These are phyloP conservation scores for Handroanthus guayacan DNA, from an alignment of 257 asterid species.

Conservation along the genomic window DNA sequence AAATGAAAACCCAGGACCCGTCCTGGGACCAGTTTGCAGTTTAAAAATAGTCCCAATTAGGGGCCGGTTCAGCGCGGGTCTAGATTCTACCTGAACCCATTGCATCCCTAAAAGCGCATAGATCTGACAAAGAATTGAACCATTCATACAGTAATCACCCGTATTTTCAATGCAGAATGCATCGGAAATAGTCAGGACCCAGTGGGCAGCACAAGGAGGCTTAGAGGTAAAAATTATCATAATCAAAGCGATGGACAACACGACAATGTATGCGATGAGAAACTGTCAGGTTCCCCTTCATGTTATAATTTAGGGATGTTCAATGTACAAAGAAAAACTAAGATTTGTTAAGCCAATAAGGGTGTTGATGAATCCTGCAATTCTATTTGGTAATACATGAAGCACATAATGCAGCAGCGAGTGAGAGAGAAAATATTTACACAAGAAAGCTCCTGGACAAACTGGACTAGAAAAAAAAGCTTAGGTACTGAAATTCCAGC, in stretches of 20 bases:
- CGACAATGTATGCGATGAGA: not conserved
- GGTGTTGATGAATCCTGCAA: not conserved
- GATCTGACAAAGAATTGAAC: conserved; percentile 19
- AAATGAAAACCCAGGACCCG: no score
- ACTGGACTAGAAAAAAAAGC: not conserved
- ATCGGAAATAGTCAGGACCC: conserved; percentile 25
- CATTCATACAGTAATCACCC: conserved; percentile 8
- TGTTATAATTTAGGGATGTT: not conserved
- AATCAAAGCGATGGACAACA: not conserved
- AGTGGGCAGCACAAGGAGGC: conserved; percentile 12
- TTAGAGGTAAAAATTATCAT: not conserved
- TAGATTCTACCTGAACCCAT: no score
- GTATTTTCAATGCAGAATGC: conserved; percentile 18
- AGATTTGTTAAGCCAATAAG: not conserved
- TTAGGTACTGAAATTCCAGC: conserved; percentile 16
- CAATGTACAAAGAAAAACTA: not conserved
- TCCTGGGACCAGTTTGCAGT: no score
- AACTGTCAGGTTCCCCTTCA: not conserved
- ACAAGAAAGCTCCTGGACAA: not conserved
- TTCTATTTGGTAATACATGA: no score
- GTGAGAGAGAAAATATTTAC: not conserved
- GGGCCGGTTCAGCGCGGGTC: no score
- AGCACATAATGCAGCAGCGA: not conserved
- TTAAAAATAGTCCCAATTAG: no score
- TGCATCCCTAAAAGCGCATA: not conserved